Conservation (phyloP, 768 basidiomycete species). For the Hydnomerulius pinastri region DNA sequence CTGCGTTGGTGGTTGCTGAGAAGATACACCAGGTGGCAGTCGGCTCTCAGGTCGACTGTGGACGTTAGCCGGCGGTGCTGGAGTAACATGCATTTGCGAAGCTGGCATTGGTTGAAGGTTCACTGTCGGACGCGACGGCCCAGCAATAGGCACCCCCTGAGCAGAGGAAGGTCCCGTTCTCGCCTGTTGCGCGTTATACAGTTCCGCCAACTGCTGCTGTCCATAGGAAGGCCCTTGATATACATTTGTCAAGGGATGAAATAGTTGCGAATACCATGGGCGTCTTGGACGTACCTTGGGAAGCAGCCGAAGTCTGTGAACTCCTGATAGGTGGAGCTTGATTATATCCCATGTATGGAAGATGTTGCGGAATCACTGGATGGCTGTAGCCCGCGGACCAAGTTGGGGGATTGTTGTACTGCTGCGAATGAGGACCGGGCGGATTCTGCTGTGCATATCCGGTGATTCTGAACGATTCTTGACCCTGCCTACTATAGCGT, state of each 20-base stretch:
- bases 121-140: background rate
- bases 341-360: constrained; percentile 11
- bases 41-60: constrained; percentile 4
- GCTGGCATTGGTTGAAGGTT: background rate
- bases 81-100: constrained; percentile 2
- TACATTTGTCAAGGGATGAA: background rate
- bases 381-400: constrained; percentile 7
- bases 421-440: background rate
- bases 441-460: constrained; percentile 12
- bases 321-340: background rate
- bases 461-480: background rate
- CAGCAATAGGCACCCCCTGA: background rate
- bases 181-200: background rate
- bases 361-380: constrained; percentile 7
- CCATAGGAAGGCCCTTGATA: background rate
- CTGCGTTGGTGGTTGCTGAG: constrained; percentile 1
- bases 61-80: background rate
- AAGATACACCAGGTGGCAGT: background rate
- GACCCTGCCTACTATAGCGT: background rate
- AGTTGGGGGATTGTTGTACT: background rate
- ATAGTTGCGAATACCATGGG: background rate
- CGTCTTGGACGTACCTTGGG: constrained; percentile 11
- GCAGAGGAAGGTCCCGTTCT: background rate
- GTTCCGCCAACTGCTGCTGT: constrained; percentile 1
- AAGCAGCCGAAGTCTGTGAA: background rate